Percentiles rank a stretch among this genome's conserved stretches.
Conservation (phyloP, 805 yeast species). For the Blastobotrys chiropterorum region DNA sequence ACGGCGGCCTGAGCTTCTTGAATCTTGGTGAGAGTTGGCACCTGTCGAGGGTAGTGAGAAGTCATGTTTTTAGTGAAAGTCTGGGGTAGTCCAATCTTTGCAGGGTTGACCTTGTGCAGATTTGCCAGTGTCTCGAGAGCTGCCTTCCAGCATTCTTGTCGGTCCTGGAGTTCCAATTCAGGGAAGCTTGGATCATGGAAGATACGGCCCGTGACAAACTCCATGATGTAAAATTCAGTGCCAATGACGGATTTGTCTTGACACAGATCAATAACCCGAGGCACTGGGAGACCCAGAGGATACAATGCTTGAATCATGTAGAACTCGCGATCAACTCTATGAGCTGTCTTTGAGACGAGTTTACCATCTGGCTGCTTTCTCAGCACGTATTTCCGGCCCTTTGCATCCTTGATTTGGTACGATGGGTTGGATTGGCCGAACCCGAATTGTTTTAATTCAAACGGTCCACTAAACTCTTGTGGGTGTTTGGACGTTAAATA, state of each 20-base stretch:
- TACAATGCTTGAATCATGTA: conserved; percentile 40
- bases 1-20: conserved; percentile 34
- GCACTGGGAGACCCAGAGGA: conserved; percentile 45
- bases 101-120: conserved; percentile 46
- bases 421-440: conserved; percentile 65
- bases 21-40: conserved; percentile 40
- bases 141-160: conserved; percentile 39
- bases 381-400: conserved; percentile 40
- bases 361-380: conserved; percentile 51
- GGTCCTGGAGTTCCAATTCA: conserved; percentile 29
- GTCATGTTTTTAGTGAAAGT: conserved; percentile 34
- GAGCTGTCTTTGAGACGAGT: conserved; percentile 51
- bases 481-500: conserved; percentile 23
- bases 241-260: conserved; percentile 52
- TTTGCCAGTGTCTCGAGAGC: conserved; percentile 43
- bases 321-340: conserved; percentile 57
- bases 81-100: conserved; percentile 41
- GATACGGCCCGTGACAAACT: conserved; percentile 49
- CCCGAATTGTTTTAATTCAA: conserved; percentile 44
- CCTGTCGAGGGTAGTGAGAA: conserved; percentile 49
- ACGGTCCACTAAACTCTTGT: conserved; percentile 27
- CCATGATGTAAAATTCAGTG: conserved; percentile 55
- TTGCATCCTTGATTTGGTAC: conserved; percentile 41
- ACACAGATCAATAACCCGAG: conserved; percentile 45
- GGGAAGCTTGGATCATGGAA: conserved; percentile 49